These are phyloP conservation scores for Xanthoparmelia taractica DNA, from an alignment of 495 filamentous ascomycete species.

Conservation along the genomic window DNA sequence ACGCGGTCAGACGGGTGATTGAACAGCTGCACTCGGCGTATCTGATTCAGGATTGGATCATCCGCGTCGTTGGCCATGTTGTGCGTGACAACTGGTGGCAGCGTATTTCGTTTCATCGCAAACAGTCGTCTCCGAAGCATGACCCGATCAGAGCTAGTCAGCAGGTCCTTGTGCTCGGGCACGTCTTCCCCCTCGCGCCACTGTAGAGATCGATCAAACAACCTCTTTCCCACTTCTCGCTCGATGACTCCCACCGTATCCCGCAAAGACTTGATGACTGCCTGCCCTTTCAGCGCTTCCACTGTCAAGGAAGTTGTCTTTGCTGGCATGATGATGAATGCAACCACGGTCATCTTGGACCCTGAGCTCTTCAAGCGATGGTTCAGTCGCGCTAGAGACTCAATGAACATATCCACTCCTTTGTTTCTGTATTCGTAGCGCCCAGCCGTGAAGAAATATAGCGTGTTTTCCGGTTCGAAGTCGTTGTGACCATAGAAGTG, in stretches of 20 bases:
- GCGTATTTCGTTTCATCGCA: slow-evolving; percentile 83
- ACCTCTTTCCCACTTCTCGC: slow-evolving; percentile 77
- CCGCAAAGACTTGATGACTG: slow-evolving; percentile 88
- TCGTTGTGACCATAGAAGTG: slow-evolving; percentile 99
- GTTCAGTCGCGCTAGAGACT: slow-evolving; percentile 88
- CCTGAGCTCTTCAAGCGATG: slow-evolving; percentile 77
- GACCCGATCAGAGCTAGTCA: slow-evolving; percentile 85
- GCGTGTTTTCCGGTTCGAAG: slow-evolving; percentile 89
- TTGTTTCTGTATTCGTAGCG: slow-evolving; percentile 98
- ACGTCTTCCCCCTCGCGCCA: slow-evolving; percentile 92
- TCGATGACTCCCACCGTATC: slow-evolving; percentile 90
- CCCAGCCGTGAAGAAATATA: slow-evolving; percentile 97
- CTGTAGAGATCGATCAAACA: slow-evolving; percentile 85
- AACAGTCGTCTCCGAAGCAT: slow-evolving; percentile 86
- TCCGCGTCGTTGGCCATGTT: slow-evolving; percentile 95
- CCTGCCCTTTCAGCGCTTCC: slow-evolving; percentile 92
- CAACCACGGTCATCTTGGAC: slow-evolving; percentile 93
- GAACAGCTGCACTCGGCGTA: slow-evolving; percentile 92
- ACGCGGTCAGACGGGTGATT: slow-evolving; percentile 92
- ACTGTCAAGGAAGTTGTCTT: slow-evolving; percentile 95
- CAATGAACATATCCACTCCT: slow-evolving; percentile 98
- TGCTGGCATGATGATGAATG: slow-evolving; percentile 98
- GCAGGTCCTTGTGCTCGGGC: slow-evolving; percentile 91
- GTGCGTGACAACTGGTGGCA: slow-evolving; percentile 97
- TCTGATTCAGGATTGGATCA: slow-evolving; percentile 92